Conservation (phyloP, 768 basidiomycete genomes). For the Auricularia sp. region DNA sequence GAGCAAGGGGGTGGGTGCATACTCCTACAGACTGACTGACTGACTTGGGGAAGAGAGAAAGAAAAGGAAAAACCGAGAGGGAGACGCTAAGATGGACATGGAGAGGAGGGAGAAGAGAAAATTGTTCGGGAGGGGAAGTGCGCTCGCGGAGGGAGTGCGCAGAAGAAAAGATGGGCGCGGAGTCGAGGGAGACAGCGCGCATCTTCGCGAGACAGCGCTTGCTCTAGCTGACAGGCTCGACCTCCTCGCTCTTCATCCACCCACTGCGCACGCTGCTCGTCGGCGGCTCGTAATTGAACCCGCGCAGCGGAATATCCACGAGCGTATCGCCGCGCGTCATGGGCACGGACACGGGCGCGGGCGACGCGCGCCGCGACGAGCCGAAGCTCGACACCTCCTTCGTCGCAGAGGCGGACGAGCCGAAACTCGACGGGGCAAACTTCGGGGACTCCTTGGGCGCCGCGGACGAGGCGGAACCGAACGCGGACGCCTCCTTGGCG, state of each 20-base stretch:
- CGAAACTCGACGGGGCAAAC: neutral
- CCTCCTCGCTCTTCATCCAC: slow-evolving; percentile 1
- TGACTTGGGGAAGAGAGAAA: too few relatives aligned
- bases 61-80: too few relatives aligned
- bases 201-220: too few relatives aligned
- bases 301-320: neutral
- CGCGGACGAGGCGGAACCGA: neutral
- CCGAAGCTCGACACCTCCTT: neutral
- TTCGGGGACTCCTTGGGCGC: too few relatives aligned
- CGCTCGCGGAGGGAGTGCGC: too few relatives aligned
- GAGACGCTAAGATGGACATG: too few relatives aligned
- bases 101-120: too few relatives aligned
- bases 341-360: neutral
- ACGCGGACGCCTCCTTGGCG: neutral
- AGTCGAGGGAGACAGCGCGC: too few relatives aligned
- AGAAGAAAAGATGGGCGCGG: too few relatives aligned
- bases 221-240: neutral
- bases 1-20: too few relatives aligned
- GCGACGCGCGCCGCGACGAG: neutral
- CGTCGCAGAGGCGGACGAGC: neutral
- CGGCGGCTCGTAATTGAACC: slow-evolving; percentile 1
- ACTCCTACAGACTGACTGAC: too few relatives aligned
- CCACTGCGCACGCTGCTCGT: neutral
- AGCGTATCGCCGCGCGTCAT: neutral
- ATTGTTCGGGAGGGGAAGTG: too few relatives aligned